These are phyloP conservation scores for Entomophthora muscae DNA, from an alignment of 371 early-diverging fungal species.

Conservation along the genomic window DNA sequence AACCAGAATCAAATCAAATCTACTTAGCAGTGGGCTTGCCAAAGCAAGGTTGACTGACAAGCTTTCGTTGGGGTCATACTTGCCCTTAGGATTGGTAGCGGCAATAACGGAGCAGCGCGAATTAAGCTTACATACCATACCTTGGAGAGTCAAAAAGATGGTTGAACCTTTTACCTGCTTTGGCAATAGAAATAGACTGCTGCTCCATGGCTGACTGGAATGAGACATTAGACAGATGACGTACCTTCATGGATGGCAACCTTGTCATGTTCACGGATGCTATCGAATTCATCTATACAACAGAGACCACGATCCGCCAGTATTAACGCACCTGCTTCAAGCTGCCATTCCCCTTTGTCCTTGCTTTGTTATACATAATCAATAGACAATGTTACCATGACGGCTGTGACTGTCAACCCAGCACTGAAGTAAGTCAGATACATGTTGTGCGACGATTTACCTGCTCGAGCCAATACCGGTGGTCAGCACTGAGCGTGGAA, in stretches of 20 bases:
- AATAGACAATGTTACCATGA: constrained; percentile 11
- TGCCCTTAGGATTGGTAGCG: constrained; percentile 58
- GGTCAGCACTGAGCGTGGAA: constrained; percentile 47
- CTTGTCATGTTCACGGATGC: constrained; percentile 52
- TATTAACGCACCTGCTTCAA: constrained; percentile 67
- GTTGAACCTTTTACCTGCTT: constrained; percentile 31
- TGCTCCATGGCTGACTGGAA: constrained; percentile 53
- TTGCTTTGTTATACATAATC: constrained; percentile 11
- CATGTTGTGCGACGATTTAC: constrained; percentile 1
- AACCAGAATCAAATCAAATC: constrained; percentile 64
- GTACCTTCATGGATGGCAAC: constrained; percentile 56
- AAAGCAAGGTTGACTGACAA: constrained; percentile 40
- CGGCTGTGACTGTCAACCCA: constrained; percentile 63
- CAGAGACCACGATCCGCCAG: constrained; percentile 55
- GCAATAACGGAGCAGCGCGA: constrained; percentile 61
- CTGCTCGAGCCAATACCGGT: constrained; percentile 62
- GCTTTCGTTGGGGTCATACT: constrained; percentile 33
- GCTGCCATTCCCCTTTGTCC: constrained; percentile 46
- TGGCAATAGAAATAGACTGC: constrained; percentile 37
- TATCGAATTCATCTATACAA: constrained; percentile 67
- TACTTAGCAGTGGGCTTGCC: constrained; percentile 43
- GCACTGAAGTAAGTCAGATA: constrained; percentile 16
- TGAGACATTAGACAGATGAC: constrained; percentile 20
- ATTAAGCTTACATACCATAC: constrained; percentile 53
- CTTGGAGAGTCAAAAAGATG: background rate